A percentile compares a stretch with the other conserved stretches of the same genome.
Conservation (phyloP, 805 yeast species). For the Wickerhamomyces silvicola region DNA sequence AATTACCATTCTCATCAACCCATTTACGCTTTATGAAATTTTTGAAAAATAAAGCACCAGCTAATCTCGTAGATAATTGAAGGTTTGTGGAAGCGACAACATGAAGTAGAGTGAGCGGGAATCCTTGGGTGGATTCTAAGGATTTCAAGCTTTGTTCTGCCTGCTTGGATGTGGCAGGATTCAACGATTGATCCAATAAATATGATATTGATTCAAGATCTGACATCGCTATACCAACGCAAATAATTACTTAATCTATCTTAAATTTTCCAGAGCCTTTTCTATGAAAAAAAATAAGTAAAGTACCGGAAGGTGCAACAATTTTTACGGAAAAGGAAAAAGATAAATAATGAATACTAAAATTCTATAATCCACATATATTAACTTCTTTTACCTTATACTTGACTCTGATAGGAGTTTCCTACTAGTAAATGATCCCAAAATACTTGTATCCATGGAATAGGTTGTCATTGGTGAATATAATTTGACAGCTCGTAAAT, state of each 20-base stretch:
- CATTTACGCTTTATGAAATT: conserved; percentile 79
- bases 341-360: no score
- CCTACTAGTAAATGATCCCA: conserved; percentile 21
- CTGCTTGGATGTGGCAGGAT: conserved; percentile 54
- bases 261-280: no score
- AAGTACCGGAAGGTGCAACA: no score
- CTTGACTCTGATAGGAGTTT: conserved; percentile 18
- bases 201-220: conserved; percentile 48
- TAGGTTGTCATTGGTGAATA: conserved; percentile 34
- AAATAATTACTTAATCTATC: no score
- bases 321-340: no score
- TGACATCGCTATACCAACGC: no score
- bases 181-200: conserved; percentile 56
- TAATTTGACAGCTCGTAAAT: conserved; percentile 68
- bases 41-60: conserved; percentile 87
- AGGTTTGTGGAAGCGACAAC: conserved; percentile 61
- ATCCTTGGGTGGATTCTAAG: conserved; percentile 64
- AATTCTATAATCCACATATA: no score
- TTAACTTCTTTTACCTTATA: conserved; percentile 16
- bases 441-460: conserved; percentile 15
- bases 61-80: conserved; percentile 58
- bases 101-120: conserved; percentile 68
- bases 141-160: conserved; percentile 61
- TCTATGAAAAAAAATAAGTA: no score
- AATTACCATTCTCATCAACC: conserved; percentile 85